phyloP scores from a whole-genome alignment of 1,284 basidiomycete species.

The Cryptococcus neoformans region DNA sequence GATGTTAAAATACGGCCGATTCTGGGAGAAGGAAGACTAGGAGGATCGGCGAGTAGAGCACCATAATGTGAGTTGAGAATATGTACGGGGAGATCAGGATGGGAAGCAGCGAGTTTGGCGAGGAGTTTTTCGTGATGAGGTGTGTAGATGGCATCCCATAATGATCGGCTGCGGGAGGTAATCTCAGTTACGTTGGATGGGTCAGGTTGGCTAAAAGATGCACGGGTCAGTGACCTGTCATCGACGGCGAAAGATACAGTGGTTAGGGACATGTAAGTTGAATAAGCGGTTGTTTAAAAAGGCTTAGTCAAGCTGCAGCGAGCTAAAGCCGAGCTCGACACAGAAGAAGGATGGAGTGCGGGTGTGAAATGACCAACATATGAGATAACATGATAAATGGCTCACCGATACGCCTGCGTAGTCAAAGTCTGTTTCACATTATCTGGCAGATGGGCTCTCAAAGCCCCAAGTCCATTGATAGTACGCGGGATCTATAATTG shows the following conservation, averaged over 20 bases:
- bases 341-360: too few species aligned
- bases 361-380: too few species aligned
- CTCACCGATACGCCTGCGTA: too few species aligned
- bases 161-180: constrained; percentile 60
- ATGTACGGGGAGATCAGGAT: constrained; percentile 66
- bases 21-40: constrained; percentile 11
- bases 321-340: too few species aligned
- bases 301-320: too few species aligned
- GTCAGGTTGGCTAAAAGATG: too few species aligned
- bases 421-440: constrained; percentile 55
- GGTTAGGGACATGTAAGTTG: too few species aligned
- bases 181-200: constrained; percentile 65
- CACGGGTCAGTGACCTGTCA: too few species aligned
- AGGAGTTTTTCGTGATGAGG: constrained; percentile 87
- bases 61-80: constrained; percentile 91
- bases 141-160: constrained; percentile 91
- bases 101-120: constrained; percentile 76
- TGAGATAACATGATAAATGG: too few species aligned
- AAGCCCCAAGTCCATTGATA: constrained; percentile 74
- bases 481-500: constrained; percentile 44
- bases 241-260: too few species aligned
- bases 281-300: too few species aligned
- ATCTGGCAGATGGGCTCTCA: constrained; percentile 69
- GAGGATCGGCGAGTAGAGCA: constrained; percentile 71
- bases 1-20: constrained; percentile 82